These are phyloP conservation scores for Tephrocybe sp. DNA, from an alignment of 768 basidiomycete genomes.

Conservation along the genomic window DNA sequence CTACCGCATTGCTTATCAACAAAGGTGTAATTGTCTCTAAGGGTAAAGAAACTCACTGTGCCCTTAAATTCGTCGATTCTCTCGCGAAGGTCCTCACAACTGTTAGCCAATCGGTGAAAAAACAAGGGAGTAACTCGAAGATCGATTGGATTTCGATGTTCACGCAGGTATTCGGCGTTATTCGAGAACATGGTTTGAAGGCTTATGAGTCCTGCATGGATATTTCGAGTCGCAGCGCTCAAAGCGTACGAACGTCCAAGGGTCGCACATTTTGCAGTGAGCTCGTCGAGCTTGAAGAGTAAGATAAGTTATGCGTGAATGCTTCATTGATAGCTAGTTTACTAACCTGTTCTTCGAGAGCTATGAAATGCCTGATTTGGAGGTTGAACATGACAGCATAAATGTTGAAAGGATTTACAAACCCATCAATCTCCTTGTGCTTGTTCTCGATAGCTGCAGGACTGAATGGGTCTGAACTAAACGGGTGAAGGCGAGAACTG, in stretches of 20 bases:
- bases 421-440: not conserved
- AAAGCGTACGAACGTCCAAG: conserved; percentile 14
- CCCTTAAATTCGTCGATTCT: conserved; percentile 11
- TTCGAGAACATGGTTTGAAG: conserved; percentile 4
- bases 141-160: not conserved
- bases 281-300: conserved; percentile 3
- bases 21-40: not conserved
- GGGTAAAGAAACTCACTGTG: conserved; percentile 4
- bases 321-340: not conserved
- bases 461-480: not conserved
- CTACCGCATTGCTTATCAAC: not conserved
- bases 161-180: not conserved
- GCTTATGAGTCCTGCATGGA: not conserved
- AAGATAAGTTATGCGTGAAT: too few species aligned
- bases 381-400: not conserved
- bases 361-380: not conserved
- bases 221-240: conserved; percentile 1
- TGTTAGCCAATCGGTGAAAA: not conserved
- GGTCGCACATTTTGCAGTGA: conserved; percentile 1
- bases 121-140: not conserved
- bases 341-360: too few species aligned
- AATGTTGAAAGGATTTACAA: not conserved
- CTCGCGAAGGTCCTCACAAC: conserved; percentile 3
- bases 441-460: not conserved
- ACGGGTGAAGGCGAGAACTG: conserved; percentile 18